A percentile compares a stretch with the other conserved stretches of the same genome.
Conservation (phyloP, 305 asterid genomes). For the Fraxinus ornus region DNA sequence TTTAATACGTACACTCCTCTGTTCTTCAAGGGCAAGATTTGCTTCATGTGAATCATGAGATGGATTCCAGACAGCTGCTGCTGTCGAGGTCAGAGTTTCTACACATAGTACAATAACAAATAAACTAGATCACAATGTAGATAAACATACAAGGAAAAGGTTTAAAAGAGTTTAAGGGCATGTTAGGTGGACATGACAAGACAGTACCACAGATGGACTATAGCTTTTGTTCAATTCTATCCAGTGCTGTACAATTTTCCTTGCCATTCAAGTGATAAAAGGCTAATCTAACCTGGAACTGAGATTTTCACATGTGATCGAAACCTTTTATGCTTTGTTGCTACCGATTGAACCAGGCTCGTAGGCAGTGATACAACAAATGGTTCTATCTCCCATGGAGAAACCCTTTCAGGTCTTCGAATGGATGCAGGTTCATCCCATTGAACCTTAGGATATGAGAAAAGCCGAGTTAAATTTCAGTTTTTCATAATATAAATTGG, state of each 20-base stretch:
- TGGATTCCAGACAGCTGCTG: conserved; percentile 60
- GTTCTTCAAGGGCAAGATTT: conserved; percentile 40
- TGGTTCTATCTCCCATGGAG: conserved; percentile 98
- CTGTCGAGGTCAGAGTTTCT: conserved; percentile 48
- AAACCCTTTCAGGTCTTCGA: conserved; percentile 80
- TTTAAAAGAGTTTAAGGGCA: background rate
- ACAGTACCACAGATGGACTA: background rate
- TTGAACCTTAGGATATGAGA: conserved; percentile 56
- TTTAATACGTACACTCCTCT: conserved; percentile 29
- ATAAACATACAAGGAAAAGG: background rate
- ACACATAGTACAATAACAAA: conserved; percentile 11
- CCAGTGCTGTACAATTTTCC: background rate
- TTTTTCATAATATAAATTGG: background rate
- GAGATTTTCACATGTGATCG: conserved; percentile 52
- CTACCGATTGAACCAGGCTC: conserved; percentile 41
- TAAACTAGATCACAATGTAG: conserved; percentile 7
- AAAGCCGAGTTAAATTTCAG: background rate
- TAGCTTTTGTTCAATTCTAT: background rate
- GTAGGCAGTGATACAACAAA: conserved; percentile 62
- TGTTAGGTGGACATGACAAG: background rate
- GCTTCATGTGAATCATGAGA: conserved; percentile 36
- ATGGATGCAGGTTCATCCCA: conserved; percentile 93
- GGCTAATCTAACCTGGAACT: conserved; percentile 46
- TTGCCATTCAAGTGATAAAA: background rate
- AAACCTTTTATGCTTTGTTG: conserved; percentile 63